Evolutionary conservation across 345 rosid genomes (phyloP), one percentile per base, ranked within the genome.

Genomic region (Cardamine occulta): DNA sequence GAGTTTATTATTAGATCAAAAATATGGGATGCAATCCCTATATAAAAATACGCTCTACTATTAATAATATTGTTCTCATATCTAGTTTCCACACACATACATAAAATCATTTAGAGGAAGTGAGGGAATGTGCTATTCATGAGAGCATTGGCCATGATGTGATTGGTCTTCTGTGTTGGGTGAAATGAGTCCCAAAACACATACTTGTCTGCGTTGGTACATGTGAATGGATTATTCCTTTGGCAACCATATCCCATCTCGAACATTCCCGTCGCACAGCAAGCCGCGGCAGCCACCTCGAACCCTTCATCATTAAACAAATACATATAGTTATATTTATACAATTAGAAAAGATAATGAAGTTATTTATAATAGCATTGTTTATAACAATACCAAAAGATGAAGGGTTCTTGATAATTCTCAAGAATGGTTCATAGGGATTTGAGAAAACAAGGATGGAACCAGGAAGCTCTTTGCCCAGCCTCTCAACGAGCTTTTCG

Each of bases 171-270:
- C 81, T 90, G 77, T 0, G 91, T 86, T 2, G 93, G 91, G 54
- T 90, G 96, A 78, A 90, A 90, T 21, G 91, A 79, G 68, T 90
- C 93, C 96, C 96, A 88, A 74, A 90, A 90, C 42, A 88, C 93
- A 61, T 78, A 90, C 65, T 82, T 85, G 68, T 81, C 80, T 1
- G 96, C 90, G 12, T 88, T 61, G 0, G 74, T 18, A 82, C 93
- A 90, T 34, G 96, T 81, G 40, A 82, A 86, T 0, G 79, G 79
- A 24, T 56, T 75, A 2, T 59, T 65, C 24, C 83, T 76, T 18
- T 74, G 75, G 57, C 96, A 90, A 21, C 88, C 80, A 65, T 88
- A 90, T 0, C 93, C 93, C 96, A 90, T 87, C 82, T 90, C 96
- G 56, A 78, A 90, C 93, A 86, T 84, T 13, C 96, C 96, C 0